Conservation (phyloP, 2,329 filamentous ascomycete species). For the Aspergillus amoenus region DNA sequence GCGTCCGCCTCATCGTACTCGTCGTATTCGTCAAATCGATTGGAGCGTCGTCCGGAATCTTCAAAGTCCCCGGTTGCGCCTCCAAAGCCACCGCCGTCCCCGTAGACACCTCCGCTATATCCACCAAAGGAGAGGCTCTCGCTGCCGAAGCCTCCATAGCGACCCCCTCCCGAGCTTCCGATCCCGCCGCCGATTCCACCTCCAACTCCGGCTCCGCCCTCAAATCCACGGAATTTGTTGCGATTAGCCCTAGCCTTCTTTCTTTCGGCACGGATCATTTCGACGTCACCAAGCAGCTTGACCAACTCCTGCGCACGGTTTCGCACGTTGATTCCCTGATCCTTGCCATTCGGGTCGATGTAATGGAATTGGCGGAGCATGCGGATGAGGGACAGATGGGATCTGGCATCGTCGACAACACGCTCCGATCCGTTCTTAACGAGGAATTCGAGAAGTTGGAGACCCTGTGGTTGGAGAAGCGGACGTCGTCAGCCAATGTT, state of each 20-base stretch:
- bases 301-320: constrained; percentile 95
- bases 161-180: constrained; percentile 48
- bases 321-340: constrained; percentile 95
- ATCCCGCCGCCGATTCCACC: constrained; percentile 49
- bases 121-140: constrained; percentile 66
- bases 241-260: constrained; percentile 91
- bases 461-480: constrained; percentile 46
- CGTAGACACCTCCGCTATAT: constrained; percentile 76
- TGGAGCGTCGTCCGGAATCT: constrained; percentile 60
- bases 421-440: constrained; percentile 98
- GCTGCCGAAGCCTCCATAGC: constrained; percentile 90
- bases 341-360: constrained; percentile 94
- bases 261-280: constrained; percentile 56
- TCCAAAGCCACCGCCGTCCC: constrained; percentile 92
- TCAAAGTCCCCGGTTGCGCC: constrained; percentile 72
- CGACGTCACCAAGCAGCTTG: constrained; percentile 79
- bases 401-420: constrained; percentile 94
- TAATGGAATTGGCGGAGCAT: constrained; percentile 99
- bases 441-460: constrained; percentile 93
- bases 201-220: constrained; percentile 70
- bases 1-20: constrained; percentile 80
- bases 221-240: constrained; percentile 93
- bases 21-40: constrained; percentile 94
- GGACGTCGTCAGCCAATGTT: neutral
- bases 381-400: constrained; percentile 90